Evolutionary conservation across 768 basidiomycete genomes (phyloP), one percentile per base, ranked within the genome.

Genomic region (Agrocybe praecox): DNA sequence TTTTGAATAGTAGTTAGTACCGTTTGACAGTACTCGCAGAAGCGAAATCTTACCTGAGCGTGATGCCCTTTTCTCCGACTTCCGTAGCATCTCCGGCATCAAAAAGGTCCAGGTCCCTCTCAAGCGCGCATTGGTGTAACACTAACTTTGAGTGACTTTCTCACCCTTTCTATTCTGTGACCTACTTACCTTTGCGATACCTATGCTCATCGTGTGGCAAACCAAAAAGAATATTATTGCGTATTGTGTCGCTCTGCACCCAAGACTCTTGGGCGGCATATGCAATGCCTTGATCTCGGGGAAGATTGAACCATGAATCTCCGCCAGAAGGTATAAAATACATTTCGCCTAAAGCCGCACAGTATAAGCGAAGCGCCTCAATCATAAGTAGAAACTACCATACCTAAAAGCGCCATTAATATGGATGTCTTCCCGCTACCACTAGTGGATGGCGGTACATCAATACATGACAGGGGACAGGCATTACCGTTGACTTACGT

Each of bases 221-320:
- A 0, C 49, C 44, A 19, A 56, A 56, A 14, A 56, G 18, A 26
- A 56, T 56, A 26, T 56, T 56, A 6, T 56, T 49, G n/a, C 55
- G 49, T 46, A 56, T 51, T 7, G 55, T 56, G n/a, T 49, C 55
- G 36, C 45, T 56, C 18, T 46, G 55, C 8, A 56, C 49, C 55
- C 55, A 56, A 5, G 55, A 51, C 23, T 58, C 57, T 18, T 58
- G 57, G 2, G 57, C 46, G 2, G 57, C 57, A 34, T 58, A 58
- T 18, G 57, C 57, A 24, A 58, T 42, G n/a, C 57, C 57, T 19
- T 22, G n/a, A n/a, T 48, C 21, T 15, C 57, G 34, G 33, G 57
- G 57, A 43, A 58, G 46, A n/a, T 53, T 53, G 15, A 53, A 53
- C 57, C 57, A 58, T 19, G 57, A 49, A 8, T 53, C 46, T 1